Conservation (phyloP, 352 stramenopile genomes). For the Globisporangium takayamanum region DNA sequence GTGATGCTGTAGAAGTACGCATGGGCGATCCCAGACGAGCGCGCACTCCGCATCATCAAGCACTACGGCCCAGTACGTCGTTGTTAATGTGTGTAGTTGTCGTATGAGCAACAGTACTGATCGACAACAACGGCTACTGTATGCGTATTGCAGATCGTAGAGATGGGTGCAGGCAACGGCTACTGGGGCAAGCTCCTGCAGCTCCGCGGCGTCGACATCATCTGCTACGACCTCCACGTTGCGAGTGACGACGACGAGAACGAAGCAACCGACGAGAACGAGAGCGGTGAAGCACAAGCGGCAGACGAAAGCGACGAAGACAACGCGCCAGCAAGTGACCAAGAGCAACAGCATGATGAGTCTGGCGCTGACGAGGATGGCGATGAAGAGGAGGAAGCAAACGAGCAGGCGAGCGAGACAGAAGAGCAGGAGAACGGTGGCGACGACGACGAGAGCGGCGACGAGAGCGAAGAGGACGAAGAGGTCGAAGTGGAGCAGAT, state of each 20-base stretch:
- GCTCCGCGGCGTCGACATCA: slow-evolving; percentile 70
- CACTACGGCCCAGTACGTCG: slow-evolving; percentile 75
- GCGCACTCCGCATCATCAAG: slow-evolving; percentile 86
- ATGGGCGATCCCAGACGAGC: slow-evolving; percentile 89
- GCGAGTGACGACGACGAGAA: slow-evolving; percentile 34
- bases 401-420: slow-evolving; percentile 13
- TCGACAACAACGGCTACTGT: background rate
- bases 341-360: no score
- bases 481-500: slow-evolving; percentile 79
- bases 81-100: background rate
- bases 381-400: slow-evolving; percentile 18
- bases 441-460: background rate
- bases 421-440: slow-evolving; percentile 1
- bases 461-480: slow-evolving; percentile 34
- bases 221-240: slow-evolving; percentile 84
- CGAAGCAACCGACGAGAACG: slow-evolving; percentile 15
- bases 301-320: slow-evolving; percentile 14
- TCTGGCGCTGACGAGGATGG: slow-evolving; percentile 19
- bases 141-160: slow-evolving; percentile 51
- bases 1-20: slow-evolving; percentile 71
- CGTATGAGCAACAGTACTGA: background rate
- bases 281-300: slow-evolving; percentile 14
- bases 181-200: slow-evolving; percentile 84
- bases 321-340: background rate
- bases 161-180: slow-evolving; percentile 88